Evolutionary conservation across 495 filamentous ascomycete species (phyloP), one percentile per base, ranked within the genome.

Genomic region (Hyaloscypha variabilis): DNA sequence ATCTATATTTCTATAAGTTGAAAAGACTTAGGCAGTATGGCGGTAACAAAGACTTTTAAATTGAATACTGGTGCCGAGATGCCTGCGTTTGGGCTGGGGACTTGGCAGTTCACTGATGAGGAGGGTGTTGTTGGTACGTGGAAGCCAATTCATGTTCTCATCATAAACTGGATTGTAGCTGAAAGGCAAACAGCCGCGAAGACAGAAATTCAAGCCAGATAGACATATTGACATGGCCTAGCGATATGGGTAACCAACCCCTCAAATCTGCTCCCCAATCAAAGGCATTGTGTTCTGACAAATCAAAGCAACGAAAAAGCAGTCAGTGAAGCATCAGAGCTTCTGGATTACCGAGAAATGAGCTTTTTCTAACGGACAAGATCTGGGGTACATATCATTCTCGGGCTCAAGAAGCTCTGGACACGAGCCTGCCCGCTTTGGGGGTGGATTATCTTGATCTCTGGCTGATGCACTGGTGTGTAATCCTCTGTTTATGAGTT

Each of bases 31-130:
- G 49, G 17, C 6, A 8, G n/a, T 25, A 52, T 52, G 49, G n/a
- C 24, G 49, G 8, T 52, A 6, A 52, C 19, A 19, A 36, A 30
- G 19, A 21, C 2, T 29, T 88, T 88, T 76, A 88, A 85, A 67
- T 85, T 94, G 69, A 94, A 93, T 80, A 92, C 83, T 50, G 91
- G 90, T 60, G 81, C 82, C 30, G 77, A 85, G 63, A 92, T 94
- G 69, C 91, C 91, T 36, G 88, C 91, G 36, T 67, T 93, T 14
- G 91, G 89, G 6, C 79, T 93, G 13, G 89, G 89, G 75, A 91
- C 88, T 66, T 91, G 91, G 90, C 88, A 94, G 77, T 84, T 87
- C 11, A 81, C 88, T 3, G 88, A 88, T 54, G 78, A 83, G 60
- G 21, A 63, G 21, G 30, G 8, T 8, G 29, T 59, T 6, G 10